Evolutionary conservation across 306 rosid species (phyloP).

Genomic region (Cicer pinnatifidum): DNA sequence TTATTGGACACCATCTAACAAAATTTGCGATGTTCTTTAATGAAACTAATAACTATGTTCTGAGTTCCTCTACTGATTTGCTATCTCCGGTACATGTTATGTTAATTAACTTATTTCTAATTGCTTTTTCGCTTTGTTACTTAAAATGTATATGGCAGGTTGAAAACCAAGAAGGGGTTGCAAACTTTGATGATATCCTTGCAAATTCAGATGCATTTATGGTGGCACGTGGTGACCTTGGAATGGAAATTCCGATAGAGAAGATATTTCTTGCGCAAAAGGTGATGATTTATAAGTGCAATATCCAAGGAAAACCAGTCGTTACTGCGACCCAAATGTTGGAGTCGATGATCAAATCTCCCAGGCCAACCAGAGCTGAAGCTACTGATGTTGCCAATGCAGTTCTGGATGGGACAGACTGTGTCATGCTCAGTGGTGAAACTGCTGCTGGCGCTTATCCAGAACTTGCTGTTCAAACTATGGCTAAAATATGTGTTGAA

Average conservation of each 20-base stretch:
- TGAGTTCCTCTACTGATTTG: neutral
- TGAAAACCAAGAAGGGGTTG: constrained; percentile 97
- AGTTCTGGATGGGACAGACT: constrained; percentile 86
- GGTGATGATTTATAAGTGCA: constrained; percentile 97
- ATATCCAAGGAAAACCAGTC: constrained; percentile 94
- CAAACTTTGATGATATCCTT: constrained; percentile 91
- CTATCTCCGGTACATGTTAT: constrained; percentile 2
- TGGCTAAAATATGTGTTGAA: constrained; percentile 79
- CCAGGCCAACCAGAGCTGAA: constrained; percentile 51
- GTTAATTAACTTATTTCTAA: neutral
- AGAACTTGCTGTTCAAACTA: constrained; percentile 72
- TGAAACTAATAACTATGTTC: neutral
- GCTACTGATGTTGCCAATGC: constrained; percentile 60
- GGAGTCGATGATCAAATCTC: constrained; percentile 52
- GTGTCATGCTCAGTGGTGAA: constrained; percentile 91
- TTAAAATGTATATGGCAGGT: constrained; percentile 60
- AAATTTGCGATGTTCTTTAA: constrained; percentile 23
- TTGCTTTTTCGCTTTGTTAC: neutral
- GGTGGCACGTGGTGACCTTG: constrained; percentile 98
- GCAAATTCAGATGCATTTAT: constrained; percentile 92
- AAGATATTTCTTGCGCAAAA: constrained; percentile 95
- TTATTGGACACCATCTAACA: constrained; percentile 14
- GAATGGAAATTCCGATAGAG: constrained; percentile 97
- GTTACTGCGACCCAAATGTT: constrained; percentile 92
- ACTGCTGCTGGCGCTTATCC: constrained; percentile 94